Percentiles rank a stretch among this genome's conserved stretches.
These are phyloP conservation scores for Lasiodiplodia sp. DNA, from an alignment of 2,329 filamentous ascomycete genomes.

Conservation along the genomic window DNA sequence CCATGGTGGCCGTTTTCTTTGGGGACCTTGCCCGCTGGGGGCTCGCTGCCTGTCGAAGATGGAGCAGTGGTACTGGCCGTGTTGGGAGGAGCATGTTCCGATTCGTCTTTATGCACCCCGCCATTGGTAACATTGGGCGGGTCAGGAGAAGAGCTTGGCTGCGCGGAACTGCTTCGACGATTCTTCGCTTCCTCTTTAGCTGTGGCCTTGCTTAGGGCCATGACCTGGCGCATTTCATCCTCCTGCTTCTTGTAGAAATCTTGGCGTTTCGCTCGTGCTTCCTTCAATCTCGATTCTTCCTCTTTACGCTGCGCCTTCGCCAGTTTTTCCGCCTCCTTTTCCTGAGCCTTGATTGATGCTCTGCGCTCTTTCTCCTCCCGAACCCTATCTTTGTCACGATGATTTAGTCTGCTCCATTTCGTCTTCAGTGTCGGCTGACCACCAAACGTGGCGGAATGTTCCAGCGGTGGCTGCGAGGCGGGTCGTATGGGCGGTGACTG, in stretches of 20 bases:
- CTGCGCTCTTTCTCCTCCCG: conserved; percentile 36
- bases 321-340: conserved; percentile 59
- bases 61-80: conserved; percentile 19
- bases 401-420: conserved; percentile 23
- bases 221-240: conserved; percentile 68
- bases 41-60: conserved; percentile 16
- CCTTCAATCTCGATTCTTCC: conserved; percentile 41
- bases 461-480: conserved; percentile 41
- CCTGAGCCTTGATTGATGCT: conserved; percentile 44
- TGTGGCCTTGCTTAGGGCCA: conserved; percentile 71
- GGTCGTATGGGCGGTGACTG: conserved; percentile 18
- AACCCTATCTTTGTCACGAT: conserved; percentile 24
- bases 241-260: conserved; percentile 65
- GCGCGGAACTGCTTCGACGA: conserved; percentile 10
- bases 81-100: conserved; percentile 14
- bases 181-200: conserved; percentile 49
- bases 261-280: conserved; percentile 54
- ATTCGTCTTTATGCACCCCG: neutral
- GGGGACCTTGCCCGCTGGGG: conserved; percentile 33
- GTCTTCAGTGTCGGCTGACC: conserved; percentile 27
- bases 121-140: conserved; percentile 1
- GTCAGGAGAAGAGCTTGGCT: neutral
- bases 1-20: conserved; percentile 33
- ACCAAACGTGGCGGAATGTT: conserved; percentile 40
- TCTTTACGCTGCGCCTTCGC: conserved; percentile 61